These are phyloP conservation scores for Eutypella sp. DNA, from an alignment of 2,329 filamentous ascomycete genomes.

Conservation along the genomic window DNA sequence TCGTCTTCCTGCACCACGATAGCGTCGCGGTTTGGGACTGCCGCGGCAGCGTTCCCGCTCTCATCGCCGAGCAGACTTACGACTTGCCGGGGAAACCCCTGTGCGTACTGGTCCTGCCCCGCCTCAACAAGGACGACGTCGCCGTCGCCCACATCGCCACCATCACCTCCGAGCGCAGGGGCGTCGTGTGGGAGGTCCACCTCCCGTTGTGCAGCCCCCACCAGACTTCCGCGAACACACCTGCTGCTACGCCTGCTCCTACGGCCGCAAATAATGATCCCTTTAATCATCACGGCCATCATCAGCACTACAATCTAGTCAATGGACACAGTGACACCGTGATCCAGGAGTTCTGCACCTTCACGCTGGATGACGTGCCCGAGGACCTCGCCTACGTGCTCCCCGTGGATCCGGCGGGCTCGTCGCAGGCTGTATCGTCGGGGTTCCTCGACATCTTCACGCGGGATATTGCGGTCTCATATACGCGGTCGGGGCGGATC, in stretches of 20 bases:
- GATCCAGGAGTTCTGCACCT: constrained; percentile 64
- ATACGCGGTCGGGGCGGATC: constrained; percentile 68
- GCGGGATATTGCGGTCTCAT: constrained; percentile 80
- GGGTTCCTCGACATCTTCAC: constrained; percentile 84
- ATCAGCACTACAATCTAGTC: constrained; percentile 11
- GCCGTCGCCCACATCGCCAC: constrained; percentile 70
- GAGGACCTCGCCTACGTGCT: constrained; percentile 59
- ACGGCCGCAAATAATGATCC: constrained; percentile 18
- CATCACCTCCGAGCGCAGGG: constrained; percentile 71
- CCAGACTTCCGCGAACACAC: not conserved
- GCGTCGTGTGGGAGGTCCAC: constrained; percentile 74
- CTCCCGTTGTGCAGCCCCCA: constrained; percentile 40
- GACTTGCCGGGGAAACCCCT: constrained; percentile 64
- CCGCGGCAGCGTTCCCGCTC: constrained; percentile 50
- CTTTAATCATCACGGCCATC: constrained; percentile 28
- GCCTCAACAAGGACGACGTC: constrained; percentile 50
- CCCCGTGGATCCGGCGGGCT: constrained; percentile 82
- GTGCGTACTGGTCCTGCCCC: constrained; percentile 72
- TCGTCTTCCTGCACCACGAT: constrained; percentile 72
- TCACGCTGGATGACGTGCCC: constrained; percentile 59
- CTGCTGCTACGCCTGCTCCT: too few relatives aligned
- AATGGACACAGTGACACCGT: too few relatives aligned
- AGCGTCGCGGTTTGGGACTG: constrained; percentile 78
- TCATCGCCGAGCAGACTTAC: constrained; percentile 57
- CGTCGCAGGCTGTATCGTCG: constrained; percentile 63